Base-by-base conservation (phyloP, 2,329 filamentous ascomycete genomes). In the Fusarium lateritium region DNA sequence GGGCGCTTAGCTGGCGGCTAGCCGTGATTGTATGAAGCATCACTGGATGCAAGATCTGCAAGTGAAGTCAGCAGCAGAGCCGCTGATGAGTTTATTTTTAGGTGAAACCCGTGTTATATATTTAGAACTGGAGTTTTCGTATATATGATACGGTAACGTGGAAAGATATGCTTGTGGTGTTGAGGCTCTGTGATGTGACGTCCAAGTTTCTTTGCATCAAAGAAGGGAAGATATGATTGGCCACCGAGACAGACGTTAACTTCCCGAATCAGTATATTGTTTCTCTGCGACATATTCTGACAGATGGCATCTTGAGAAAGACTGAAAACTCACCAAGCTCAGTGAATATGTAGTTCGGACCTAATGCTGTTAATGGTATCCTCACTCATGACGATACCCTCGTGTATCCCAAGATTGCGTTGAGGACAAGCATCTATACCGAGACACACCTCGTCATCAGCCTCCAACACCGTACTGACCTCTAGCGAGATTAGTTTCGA, bases 1-100 rank as follows among this genome's bases (percentile, higher is more conserved):
- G 59, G 67, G 73, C 73, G 73, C 71, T 75, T 75, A 75, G 69
- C 54, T 40, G 63, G 73, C 73, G 73, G 73, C 62, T 75, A 75
- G 42, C 31, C 19, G 28, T 50, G 44, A 31, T 24, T 15, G 19
- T 26, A 33, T 24, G 61, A 47, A 63, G 31, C 46, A 55, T 57
- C 34, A 70, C 71, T 73, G 59, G 67, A 59, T 22, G 54, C 33
- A 42, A 33, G 28, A 34, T 19, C 40, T 65, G 60, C 62, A 56
- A 56, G 58, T 40, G n/a, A 60, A 55, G 17, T 51, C 24, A 38
- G 49, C n/a, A 26, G 24, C 36, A 19, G 33, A 24, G 40, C 34
- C 31, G 11, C 22, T 19, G 40, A 43, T 14, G 8, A 10, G n/a
- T 28, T 10, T 74, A 64, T 65, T 65, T 73, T 69, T 65, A 67